Evolutionary conservation across 352 stramenopile species (phyloP), one percentile per base, ranked within the genome.

Genomic region (Pythium sp.): DNA sequence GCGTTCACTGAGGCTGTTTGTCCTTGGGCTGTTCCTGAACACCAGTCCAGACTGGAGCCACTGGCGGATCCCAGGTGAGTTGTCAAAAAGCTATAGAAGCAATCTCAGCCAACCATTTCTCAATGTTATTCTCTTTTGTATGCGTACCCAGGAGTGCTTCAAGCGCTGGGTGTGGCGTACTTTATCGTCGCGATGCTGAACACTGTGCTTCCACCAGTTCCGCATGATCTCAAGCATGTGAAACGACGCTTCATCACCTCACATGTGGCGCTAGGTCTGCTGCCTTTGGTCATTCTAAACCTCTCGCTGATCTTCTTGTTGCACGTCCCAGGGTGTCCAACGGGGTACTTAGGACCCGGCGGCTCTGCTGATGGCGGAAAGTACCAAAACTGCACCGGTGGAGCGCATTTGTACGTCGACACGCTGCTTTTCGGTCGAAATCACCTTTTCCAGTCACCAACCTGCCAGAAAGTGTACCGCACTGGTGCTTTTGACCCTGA

Each of bases 401-500:
- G 87, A 5, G 87, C 83, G 2, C 89, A 97, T 73, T 69, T 90
- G 11, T 86, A 82, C 70, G 71, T 94, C 3, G 89, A 95, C 64
- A 62, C 60, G 22, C 26, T 80, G 1, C 60, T 97, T 22, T 93
- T 95, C 61, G 82, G 80, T 2, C 46, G 70, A 18, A 32, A 64
- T 3, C 84, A 95, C 49, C 74, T 97, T 57, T 92, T 84, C 57
- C 75, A 86, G 72, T 79, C 71, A 0, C 81, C 86, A 28, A 93
- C 89, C 0, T 93, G 82, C 61, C 74, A 84, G 22, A 22, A 70
- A 18, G 66, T 66, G 36, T 96, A 89, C 59, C 58, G 73, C 65
- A 92, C 81, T 1, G 77, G 82, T 0, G 67, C 84, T 15, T 95
- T 82, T 51, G 89, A 97, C 46, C 89, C 87, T 0, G 89, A 97